Evolutionary conservation across 2,329 filamentous ascomycete species (phyloP).

Genomic region (Aspergillus ustus): DNA sequence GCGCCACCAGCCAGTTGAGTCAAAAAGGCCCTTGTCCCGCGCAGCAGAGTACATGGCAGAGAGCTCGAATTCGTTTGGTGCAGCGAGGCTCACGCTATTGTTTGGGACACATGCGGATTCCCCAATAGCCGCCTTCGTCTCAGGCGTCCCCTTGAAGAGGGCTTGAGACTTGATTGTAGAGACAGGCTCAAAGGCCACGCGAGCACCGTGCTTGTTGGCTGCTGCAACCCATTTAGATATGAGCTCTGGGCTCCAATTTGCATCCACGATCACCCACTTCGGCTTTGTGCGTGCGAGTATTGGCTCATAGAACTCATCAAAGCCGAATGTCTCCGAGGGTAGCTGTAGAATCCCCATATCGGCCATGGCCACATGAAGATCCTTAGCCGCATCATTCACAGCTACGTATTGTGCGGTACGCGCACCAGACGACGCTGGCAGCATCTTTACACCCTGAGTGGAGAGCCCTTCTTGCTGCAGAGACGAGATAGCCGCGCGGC

Average conservation of each 20-base stretch:
- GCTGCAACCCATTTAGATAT: constrained; percentile 71
- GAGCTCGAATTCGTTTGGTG: constrained; percentile 84
- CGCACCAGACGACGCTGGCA: constrained; percentile 57
- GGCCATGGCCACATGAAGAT: constrained; percentile 89
- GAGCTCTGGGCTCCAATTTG: constrained; percentile 75
- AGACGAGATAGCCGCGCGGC: constrained; percentile 70
- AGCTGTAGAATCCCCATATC: constrained; percentile 84
- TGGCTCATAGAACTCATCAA: constrained; percentile 63
- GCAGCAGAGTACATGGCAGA: constrained; percentile 77
- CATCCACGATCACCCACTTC: constrained; percentile 83
- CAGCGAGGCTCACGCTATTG: constrained; percentile 71
- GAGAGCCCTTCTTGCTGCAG: constrained; percentile 64
- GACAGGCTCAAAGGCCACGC: constrained; percentile 85
- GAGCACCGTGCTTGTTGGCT: constrained; percentile 60
- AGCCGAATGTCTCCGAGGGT: constrained; percentile 45
- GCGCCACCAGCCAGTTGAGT: constrained; percentile 74
- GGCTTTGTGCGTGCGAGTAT: constrained; percentile 62
- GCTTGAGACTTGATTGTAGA: constrained; percentile 76
- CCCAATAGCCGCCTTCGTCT: constrained; percentile 34
- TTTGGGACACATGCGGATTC: constrained; percentile 58
- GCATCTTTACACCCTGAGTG: constrained; percentile 66
- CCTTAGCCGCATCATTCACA: constrained; percentile 81
- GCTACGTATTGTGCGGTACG: constrained; percentile 91
- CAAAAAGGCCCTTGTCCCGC: constrained; percentile 68
- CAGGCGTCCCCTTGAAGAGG: constrained; percentile 59